These are phyloP conservation scores for Trichomonas vaginalis DNA, from an alignment of 208 protist genomes.

Conservation along the genomic window DNA sequence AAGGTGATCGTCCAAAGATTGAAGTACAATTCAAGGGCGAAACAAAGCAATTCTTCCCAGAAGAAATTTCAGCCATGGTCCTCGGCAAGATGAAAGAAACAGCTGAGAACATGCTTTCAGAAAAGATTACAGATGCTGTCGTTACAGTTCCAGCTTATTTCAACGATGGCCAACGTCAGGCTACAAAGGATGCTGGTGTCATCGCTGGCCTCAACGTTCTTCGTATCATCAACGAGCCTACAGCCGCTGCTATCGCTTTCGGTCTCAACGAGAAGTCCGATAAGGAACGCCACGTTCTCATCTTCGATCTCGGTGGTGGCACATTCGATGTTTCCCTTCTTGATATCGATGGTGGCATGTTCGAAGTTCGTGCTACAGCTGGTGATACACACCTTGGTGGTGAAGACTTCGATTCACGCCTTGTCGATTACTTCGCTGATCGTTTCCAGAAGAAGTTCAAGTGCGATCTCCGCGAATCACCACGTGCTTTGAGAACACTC, in stretches of 20 bases:
- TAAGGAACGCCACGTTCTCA: slow-evolving; percentile 11
- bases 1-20: not conserved
- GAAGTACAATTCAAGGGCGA: too few relatives aligned
- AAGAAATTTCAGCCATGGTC: too few relatives aligned
- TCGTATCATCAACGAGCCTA: slow-evolving; percentile 50
- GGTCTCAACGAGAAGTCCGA: slow-evolving; percentile 31
- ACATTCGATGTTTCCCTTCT: slow-evolving; percentile 94
- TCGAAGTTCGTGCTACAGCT: slow-evolving; percentile 73
- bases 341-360: slow-evolving; percentile 67
- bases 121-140: too few relatives aligned
- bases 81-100: too few relatives aligned
- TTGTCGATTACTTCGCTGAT: slow-evolving; percentile 82
- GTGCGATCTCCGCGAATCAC: slow-evolving; percentile 53
- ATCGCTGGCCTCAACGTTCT: too few relatives aligned
- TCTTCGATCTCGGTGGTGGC: too few relatives aligned
- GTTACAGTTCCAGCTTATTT: too few relatives aligned
- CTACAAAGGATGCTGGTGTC: too few relatives aligned
- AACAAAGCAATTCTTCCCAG: too few relatives aligned
- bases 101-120: too few relatives aligned
- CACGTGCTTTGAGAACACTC: slow-evolving; percentile 51
- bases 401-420: slow-evolving; percentile 72
- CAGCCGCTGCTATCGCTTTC: slow-evolving; percentile 47
- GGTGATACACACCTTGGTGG: slow-evolving; percentile 87
- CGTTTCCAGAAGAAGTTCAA: slow-evolving; percentile 74
- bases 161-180: too few relatives aligned